A percentile compares a stretch with the other conserved stretches of the same genome.
Evolutionary conservation across 208 protist species (phyloP).

Genomic region (Crithidia fasciculata): DNA sequence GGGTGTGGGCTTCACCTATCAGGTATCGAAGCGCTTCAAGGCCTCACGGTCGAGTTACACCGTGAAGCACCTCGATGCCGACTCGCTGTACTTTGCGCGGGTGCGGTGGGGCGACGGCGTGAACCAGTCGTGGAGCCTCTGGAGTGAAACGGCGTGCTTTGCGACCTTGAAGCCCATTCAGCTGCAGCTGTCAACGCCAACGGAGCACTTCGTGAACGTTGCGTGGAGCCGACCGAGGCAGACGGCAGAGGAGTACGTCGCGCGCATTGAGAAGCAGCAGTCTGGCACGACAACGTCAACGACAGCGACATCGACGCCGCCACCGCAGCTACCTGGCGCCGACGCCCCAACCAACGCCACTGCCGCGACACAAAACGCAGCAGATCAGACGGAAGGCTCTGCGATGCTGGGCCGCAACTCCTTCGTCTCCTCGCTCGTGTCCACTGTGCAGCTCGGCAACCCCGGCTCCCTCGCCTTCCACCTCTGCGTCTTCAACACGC

Average conservation of each 20-base stretch:
- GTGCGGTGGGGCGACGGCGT: constrained; percentile 73
- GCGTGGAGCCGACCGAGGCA: constrained; percentile 80
- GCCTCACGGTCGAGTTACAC: constrained; percentile 66
- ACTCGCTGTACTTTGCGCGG: constrained; percentile 75
- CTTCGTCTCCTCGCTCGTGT: constrained; percentile 2
- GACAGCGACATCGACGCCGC: background rate
- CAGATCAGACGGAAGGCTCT: background rate
- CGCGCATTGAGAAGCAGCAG: constrained; percentile 39
- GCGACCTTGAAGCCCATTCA: constrained; percentile 84
- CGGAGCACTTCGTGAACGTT: constrained; percentile 84
- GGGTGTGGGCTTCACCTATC: constrained; percentile 64
- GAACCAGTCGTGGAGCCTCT: constrained; percentile 64
- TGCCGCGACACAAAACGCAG: background rate
- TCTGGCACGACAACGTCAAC: constrained; percentile 2
- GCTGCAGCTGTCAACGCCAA: constrained; percentile 45
- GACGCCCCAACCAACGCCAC: background rate
- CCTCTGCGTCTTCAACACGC: constrained; percentile 79
- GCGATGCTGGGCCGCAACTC: background rate
- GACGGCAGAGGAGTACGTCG: constrained; percentile 59
- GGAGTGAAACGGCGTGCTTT: constrained; percentile 78
- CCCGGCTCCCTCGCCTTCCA: constrained; percentile 80
- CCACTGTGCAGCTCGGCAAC: constrained; percentile 57
- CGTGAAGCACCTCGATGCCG: constrained; percentile 76
- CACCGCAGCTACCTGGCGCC: background rate
- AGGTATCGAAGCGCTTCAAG: constrained; percentile 84